Base-by-base conservation (phyloP, 345 rosid species). In the Melaleuca alternifolia region DNA sequence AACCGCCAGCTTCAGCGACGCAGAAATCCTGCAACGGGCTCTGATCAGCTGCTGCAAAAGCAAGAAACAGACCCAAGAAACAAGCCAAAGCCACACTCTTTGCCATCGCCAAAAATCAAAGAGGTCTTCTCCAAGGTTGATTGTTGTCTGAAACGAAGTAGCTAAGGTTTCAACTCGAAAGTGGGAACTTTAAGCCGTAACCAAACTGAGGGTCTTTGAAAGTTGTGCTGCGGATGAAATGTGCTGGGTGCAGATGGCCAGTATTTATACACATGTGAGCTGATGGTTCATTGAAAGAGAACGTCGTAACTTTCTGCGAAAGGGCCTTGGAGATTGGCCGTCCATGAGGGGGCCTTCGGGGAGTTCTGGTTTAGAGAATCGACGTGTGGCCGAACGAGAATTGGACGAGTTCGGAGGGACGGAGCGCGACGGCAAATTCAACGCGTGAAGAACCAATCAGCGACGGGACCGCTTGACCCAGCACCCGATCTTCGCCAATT, bases 321-420 rank as follows among this genome's bases (percentile, higher is more conserved):
- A 61, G 37, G 33, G 75, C 75, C 75, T 13, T 13, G 0, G 6
- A 61, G 75, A 13, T 61, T 0, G 75, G 37, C 75, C 20, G 20
- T 28, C 75, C 10, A 0, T 13, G 3, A 24, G 41, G 4, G 41
- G 41, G 41, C 41, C 4, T 41, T 41, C 41, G 41, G 41, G 41
- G 41, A 41, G 41, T 41, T 56, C 61, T 13, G 62, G 30, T 28
- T 23, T 5, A n/a, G 56, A 51, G 18, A 51, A 24, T 56, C 61
- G 0, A 56, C 61, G n/a, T 24, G 14, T 5, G 28, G 61, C 28
- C 0, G 6, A 56, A 56, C 24, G n/a, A n/a, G 4, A 54, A 2
- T 4, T 24, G 61, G 61, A 56, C 37, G 10, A n/a, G 71, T n/a
- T 14, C 71, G 10, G 18, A 12, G 1, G 37, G 37, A 59, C 12